Evolutionary conservation across 768 basidiomycete genomes (phyloP), one percentile per base, ranked within the genome.

Genomic region (Russula ochroleuca): DNA sequence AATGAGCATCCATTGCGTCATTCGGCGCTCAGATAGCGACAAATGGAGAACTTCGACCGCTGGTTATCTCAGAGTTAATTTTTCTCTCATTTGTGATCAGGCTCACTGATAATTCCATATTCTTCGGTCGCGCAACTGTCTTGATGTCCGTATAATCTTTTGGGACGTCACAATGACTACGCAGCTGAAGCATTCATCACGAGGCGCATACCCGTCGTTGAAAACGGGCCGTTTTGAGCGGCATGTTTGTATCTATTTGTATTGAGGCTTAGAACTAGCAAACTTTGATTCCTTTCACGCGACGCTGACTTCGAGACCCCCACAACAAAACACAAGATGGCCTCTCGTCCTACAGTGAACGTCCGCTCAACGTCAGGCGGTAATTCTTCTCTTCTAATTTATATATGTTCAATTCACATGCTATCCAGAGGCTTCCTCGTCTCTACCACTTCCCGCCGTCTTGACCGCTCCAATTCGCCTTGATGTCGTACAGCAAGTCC

Each of bases 401-500:
- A 57, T 48, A 60, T 64, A 49, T 47, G 10, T 33, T 51, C 60
- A 33, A 31, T 49, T 61, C 19, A 67, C 51, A 21, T 33, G 17
- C 51, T 17, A 35, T 35, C 41, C 69, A 91, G 92, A 94, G 83
- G 80, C 90, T 49, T 92, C 93, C 47, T 81, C 84, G 76, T 96
- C 94, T 52, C 86, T 95, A 58, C 90, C 92, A 61, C 90, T 95
- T 71, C 94, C 96, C 57, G 93, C 94, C 72, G 97, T 99, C 74
- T 81, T 99, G 73, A 95, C 94, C 72, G 97, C 96, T 43, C 96
- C 97, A 73, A 98, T 99, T 79, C 85, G 97, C 78, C 86, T 96
- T 74, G 97, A 99, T 84, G 94, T 99, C 69, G 96, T 99, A 71
- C 85, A 92, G 66, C 94, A 94, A 78, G 93, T 99, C 64, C 95